A percentile compares a stretch with the other conserved stretches of the same genome.
Conservation (phyloP, 768 basidiomycete genomes). For the Phaeotremella skinneri region DNA sequence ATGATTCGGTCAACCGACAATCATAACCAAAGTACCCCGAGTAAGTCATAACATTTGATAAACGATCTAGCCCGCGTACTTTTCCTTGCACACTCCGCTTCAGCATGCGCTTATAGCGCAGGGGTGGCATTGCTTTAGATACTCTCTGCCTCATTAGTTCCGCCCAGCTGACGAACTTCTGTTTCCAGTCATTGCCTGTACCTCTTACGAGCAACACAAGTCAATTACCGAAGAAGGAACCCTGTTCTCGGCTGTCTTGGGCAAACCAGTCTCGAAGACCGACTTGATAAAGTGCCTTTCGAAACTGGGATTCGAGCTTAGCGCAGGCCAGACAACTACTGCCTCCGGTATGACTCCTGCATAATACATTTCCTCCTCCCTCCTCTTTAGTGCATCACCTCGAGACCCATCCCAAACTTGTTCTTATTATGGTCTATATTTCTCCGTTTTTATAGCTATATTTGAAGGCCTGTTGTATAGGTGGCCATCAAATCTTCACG, state of each 20-base stretch:
- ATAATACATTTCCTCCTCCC: too few species aligned
- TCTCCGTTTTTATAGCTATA: too few species aligned
- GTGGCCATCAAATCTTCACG: too few species aligned
- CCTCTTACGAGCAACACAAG: conserved; percentile 48
- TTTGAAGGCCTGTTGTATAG: too few species aligned
- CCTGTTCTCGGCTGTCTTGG: conserved; percentile 57
- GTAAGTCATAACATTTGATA: conserved; percentile 28
- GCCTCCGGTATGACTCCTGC: neutral
- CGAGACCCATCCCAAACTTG: too few species aligned
- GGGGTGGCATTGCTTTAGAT: too few species aligned
- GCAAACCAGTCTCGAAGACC: conserved; percentile 85
- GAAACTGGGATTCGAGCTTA: conserved; percentile 68
- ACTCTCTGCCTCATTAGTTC: neutral
- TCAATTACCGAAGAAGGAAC: conserved; percentile 47
- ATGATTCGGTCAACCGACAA: conserved; percentile 97
- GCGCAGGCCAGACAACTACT: neutral
- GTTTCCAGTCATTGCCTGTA: conserved; percentile 49
- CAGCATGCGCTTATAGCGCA: too few species aligned
- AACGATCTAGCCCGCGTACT: too few species aligned
- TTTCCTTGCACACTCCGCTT: too few species aligned
- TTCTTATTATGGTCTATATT: too few species aligned
- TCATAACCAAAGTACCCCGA: conserved; percentile 89
- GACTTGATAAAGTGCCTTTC: conserved; percentile 77
- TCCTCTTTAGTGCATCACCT: too few species aligned
- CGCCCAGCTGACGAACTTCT: neutral